Base-by-base conservation (phyloP, 176 grass and related monocot genomes). In the Hsuehochloa calcarea region DNA sequence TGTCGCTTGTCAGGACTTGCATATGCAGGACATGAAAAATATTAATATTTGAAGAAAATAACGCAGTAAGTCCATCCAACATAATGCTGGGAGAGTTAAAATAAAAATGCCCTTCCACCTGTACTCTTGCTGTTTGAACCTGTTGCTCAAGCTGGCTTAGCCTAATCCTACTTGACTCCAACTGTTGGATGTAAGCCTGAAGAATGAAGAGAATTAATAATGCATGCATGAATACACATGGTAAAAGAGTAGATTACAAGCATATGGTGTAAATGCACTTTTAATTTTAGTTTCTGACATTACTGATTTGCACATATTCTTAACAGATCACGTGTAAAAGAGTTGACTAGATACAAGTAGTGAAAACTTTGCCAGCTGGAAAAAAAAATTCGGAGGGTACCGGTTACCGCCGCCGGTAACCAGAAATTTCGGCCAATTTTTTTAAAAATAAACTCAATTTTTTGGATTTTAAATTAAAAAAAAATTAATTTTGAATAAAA, bases 111-210 rank as follows among this genome's bases (percentile, higher is more conserved):
- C 11, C 16, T 25, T 75, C 20, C 84, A 97, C 94, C 89, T 97
- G 94, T 60, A 87, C 40, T 90, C 84, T 97, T 79, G 89, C 88
- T 14, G 72, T 83, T 55, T 97, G 94, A 87, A 92, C 44, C 20
- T 97, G 88, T 34, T 94, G 94, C 49, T 97, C 94, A 65, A 94
- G 61, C 85, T 90, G 94, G 71, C 46, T 72, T 78, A 97, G 82
- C 77, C 71, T 94, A 69, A 92, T 81, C 70, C 90, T 94, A 87
- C 92, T 90, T 45, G 92, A 87, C 55, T 97, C 94, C 72, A 97
- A 72, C 46, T 97, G 94, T 83, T 97, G 94, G 72, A 97, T 87
- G 45, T 97, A 97, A 51, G 94, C 94, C 94, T 97, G 89, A n/a
- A 79, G 75, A 80, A 83, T 40, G 35, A 60, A 68, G 19, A 47